Percentiles rank a stretch among this genome's conserved stretches.
These are phyloP conservation scores for Mycena galopus DNA, from an alignment of 768 basidiomycete genomes.

Conservation along the genomic window DNA sequence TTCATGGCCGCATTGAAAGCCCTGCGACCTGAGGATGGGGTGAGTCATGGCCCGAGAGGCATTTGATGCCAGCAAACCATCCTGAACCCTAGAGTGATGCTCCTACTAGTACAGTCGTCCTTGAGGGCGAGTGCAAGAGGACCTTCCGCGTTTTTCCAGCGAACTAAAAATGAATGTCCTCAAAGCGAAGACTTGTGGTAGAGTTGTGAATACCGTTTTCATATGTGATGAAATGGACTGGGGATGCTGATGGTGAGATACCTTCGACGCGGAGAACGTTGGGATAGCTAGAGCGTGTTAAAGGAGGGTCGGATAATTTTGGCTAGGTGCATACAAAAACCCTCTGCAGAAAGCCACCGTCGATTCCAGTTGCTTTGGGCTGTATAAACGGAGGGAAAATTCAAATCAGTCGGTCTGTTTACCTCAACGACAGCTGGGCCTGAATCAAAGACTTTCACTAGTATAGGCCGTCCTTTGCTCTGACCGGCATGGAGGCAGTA, in stretches of 20 bases:
- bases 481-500: slow-evolving; percentile 11
- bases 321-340: background rate
- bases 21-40: background rate
- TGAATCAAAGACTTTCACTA: background rate
- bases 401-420: background rate
- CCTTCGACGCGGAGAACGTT: slow-evolving; percentile 11
- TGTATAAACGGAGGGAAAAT: background rate
- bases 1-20: slow-evolving; percentile 1
- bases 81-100: slow-evolving; percentile 6
- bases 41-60: no score
- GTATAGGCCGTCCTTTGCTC: background rate
- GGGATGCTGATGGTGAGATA: background rate
- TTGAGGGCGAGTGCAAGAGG: slow-evolving; percentile 14
- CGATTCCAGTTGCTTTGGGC: background rate
- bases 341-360: background rate
- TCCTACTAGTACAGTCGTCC: background rate
- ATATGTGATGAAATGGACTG: background rate
- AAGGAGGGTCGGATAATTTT: background rate
- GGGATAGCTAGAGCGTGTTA: background rate
- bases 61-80: background rate
- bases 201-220: background rate
- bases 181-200: background rate
- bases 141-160: slow-evolving; percentile 10
- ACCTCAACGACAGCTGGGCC: background rate
- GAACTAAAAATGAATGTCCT: background rate